These are phyloP conservation scores for Malassezia sp. DNA, from an alignment of 1,284 basidiomycete genomes.

Conservation along the genomic window DNA sequence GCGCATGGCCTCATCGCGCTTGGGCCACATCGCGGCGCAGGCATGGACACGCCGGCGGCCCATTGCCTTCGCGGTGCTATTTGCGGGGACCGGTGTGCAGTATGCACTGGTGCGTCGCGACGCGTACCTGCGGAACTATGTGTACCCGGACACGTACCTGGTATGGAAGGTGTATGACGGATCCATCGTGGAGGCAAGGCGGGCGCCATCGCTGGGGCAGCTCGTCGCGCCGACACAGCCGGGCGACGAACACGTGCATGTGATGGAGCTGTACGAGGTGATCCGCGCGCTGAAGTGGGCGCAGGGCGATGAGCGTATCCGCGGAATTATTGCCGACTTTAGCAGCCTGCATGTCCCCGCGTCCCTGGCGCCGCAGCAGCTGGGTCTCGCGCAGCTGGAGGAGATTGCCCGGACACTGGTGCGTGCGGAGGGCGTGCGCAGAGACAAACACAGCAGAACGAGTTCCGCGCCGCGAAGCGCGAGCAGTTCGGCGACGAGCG, in stretches of 20 bases:
- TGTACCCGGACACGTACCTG: slow-evolving; percentile 37
- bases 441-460: too few species aligned
- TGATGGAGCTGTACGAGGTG: slow-evolving; percentile 48
- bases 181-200: slow-evolving; percentile 36
- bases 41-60: slow-evolving; percentile 6
- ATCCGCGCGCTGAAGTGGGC: slow-evolving; percentile 47
- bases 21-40: neutral
- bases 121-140: slow-evolving; percentile 12
- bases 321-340: slow-evolving; percentile 49
- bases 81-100: neutral
- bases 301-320: slow-evolving; percentile 45
- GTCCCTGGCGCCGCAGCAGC: slow-evolving; percentile 29
- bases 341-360: slow-evolving; percentile 44
- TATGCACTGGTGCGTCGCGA: neutral
- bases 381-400: slow-evolving; percentile 49
- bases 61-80: neutral
- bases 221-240: slow-evolving; percentile 22
- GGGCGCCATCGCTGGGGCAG: slow-evolving; percentile 19
- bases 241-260: slow-evolving; percentile 25
- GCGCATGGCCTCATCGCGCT: neutral
- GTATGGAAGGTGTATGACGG: slow-evolving; percentile 45
- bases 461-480: slow-evolving; percentile 46
- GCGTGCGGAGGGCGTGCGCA: neutral
- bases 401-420: slow-evolving; percentile 47
- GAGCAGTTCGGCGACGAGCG: slow-evolving; percentile 34